Evolutionary conservation across 768 basidiomycete species (phyloP).

Genomic region (Suillus paluster): DNA sequence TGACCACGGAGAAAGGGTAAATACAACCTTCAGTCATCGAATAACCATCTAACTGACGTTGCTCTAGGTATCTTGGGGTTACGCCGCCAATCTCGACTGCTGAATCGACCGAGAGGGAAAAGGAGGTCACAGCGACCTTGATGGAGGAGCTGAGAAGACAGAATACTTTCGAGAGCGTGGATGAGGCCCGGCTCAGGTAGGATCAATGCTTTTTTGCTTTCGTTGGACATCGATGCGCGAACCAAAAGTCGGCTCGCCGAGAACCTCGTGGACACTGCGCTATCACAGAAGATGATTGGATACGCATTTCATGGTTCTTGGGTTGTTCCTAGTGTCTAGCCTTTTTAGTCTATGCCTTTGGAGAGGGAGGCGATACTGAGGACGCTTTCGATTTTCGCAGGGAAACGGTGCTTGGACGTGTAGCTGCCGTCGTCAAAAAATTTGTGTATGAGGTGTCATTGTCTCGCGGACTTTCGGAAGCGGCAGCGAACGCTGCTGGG

Average conservation of each 20-base stretch:
- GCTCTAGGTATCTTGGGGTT: conserved; percentile 72
- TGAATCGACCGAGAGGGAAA: conserved; percentile 78
- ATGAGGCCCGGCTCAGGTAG: conserved; percentile 87
- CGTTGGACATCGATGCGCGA: neutral
- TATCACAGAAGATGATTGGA: conserved; percentile 2
- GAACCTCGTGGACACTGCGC: conserved; percentile 2
- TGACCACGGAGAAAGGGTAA: conserved; percentile 50
- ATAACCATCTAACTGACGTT: conserved; percentile 10
- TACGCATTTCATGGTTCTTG: neutral
- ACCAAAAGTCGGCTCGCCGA: conserved; percentile 1
- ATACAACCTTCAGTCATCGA: conserved; percentile 16
- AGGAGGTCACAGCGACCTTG: conserved; percentile 80
- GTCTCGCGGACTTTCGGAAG: conserved; percentile 81
- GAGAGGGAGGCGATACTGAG: conserved; percentile 22
- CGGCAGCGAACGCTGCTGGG: conserved; percentile 86
- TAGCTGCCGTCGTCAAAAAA: conserved; percentile 87
- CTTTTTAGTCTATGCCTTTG: neutral
- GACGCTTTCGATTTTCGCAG: conserved; percentile 47
- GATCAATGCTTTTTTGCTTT: conserved; percentile 22
- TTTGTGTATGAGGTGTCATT: conserved; percentile 88
- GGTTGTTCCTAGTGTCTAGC: neutral
- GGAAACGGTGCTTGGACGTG: conserved; percentile 90
- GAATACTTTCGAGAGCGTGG: conserved; percentile 87
- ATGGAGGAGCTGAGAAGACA: conserved; percentile 90
- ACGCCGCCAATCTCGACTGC: conserved; percentile 82